Conservation (phyloP, 768 basidiomycete genomes). For the Auricularia auricula-judae region DNA sequence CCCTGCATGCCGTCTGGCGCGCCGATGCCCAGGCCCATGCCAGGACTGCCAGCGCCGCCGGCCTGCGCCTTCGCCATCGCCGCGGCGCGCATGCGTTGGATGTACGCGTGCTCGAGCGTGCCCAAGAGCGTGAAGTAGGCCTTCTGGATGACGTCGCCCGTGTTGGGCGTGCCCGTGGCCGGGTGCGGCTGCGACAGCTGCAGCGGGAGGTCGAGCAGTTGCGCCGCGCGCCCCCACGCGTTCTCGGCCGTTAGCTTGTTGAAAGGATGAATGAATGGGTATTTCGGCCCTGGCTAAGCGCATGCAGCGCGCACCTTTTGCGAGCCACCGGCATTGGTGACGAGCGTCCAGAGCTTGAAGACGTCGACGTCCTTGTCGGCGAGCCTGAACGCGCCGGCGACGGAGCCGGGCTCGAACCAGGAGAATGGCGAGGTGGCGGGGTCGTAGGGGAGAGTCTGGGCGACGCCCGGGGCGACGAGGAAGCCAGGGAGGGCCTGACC, state of each 20-base stretch:
- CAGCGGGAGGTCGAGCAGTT: conserved; percentile 52
- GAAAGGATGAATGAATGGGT: neutral
- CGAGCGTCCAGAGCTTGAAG: conserved; percentile 60
- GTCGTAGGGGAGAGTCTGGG: conserved; percentile 48
- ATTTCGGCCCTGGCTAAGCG: neutral
- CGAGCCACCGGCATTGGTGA: conserved; percentile 50
- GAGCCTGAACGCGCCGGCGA: conserved; percentile 41
- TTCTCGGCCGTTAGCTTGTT: conserved; percentile 20
- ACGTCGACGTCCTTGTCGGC: conserved; percentile 68
- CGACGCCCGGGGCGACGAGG: conserved; percentile 42
- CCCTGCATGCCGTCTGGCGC: too few species aligned
- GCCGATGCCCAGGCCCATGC: neutral
- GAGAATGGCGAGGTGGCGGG: conserved; percentile 53
- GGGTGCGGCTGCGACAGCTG: conserved; percentile 33
- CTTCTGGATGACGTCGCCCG: conserved; percentile 40
- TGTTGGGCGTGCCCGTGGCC: conserved; percentile 35
- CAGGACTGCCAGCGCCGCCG: neutral
- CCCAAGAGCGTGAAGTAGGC: conserved; percentile 52
- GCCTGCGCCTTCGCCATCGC: conserved; percentile 23
- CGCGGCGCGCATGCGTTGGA: conserved; percentile 48
- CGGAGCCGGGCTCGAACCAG: conserved; percentile 47
- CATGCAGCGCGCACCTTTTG: conserved; percentile 35
- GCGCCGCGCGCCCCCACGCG: conserved; percentile 43
- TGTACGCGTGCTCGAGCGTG: conserved; percentile 65
- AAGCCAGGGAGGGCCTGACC: conserved; percentile 63